Percentiles rank a stretch among this genome's conserved stretches.
Evolutionary conservation across 306 rosid species (phyloP).

Genomic region (Trifolium pratense): DNA sequence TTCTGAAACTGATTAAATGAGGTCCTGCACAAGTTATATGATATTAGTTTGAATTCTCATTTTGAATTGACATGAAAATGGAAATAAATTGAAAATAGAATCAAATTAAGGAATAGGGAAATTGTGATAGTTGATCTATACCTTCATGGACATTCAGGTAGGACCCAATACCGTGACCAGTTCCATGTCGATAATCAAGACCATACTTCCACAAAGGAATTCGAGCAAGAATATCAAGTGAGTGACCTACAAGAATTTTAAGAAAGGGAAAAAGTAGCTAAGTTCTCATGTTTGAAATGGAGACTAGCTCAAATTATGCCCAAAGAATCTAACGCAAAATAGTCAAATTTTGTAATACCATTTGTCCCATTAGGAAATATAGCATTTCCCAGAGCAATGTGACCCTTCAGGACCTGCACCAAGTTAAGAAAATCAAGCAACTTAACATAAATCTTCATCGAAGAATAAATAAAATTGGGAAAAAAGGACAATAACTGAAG

Average conservation of each 20-base stretch:
- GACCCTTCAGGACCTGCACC: constrained; percentile 93
- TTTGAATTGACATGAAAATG: constrained; percentile 15
- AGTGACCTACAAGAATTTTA: constrained; percentile 58
- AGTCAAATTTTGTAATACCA: constrained; percentile 55
- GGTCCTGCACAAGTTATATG: constrained; percentile 70
- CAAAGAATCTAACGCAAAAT: constrained; percentile 23
- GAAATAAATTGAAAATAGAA: constrained; percentile 12
- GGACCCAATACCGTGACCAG: constrained; percentile 99
- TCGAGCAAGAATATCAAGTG: constrained; percentile 95
- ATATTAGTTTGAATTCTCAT: constrained; percentile 11
- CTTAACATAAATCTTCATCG: neutral
- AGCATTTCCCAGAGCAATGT: constrained; percentile 89
- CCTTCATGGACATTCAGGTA: constrained; percentile 99
- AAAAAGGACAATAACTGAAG: neutral
- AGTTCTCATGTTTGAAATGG: constrained; percentile 14
- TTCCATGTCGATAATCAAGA: constrained; percentile 98
- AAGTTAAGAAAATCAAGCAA: constrained; percentile 44
- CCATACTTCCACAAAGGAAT: constrained; percentile 92
- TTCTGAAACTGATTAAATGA: constrained; percentile 94
- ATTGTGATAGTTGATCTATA: constrained; percentile 35
- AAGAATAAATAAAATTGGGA: neutral
- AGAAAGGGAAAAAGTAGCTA: constrained; percentile 7
- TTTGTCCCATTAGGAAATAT: constrained; percentile 93
- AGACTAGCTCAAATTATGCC: constrained; percentile 26
- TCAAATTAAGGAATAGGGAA: constrained; percentile 34